Evolutionary conservation across 208 protist genomes (phyloP).

Genomic region (Wallacemonas collosoma): DNA sequence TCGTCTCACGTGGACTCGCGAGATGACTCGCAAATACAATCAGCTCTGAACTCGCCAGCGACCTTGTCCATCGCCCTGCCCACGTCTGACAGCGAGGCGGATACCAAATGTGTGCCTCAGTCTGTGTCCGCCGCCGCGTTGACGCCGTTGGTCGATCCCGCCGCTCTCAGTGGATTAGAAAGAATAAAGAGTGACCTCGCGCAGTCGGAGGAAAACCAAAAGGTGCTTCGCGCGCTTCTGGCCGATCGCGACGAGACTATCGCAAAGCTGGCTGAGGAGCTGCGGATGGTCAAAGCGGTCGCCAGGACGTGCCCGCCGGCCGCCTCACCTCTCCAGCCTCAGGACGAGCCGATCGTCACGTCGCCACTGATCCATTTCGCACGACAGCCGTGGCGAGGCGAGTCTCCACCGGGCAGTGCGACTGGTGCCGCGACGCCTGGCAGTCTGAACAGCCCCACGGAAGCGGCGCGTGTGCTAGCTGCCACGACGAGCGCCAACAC

Average conservation of each 20-base stretch:
- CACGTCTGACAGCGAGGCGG: not conserved
- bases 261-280: not conserved
- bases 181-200: not conserved
- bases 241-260: slow-evolving; percentile 14
- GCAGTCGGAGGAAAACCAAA: slow-evolving; percentile 4
- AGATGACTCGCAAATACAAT: not conserved
- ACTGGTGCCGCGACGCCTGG: not conserved
- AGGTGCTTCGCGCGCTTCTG: slow-evolving; percentile 7
- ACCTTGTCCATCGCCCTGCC: not conserved
- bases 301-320: not conserved
- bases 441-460: not conserved
- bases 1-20: not conserved
- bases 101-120: too few species aligned
- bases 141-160: not conserved
- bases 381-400: not conserved
- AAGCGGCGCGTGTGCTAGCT: not conserved
- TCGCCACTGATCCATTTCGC: not conserved
- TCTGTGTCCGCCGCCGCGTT: not conserved
- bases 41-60: not conserved
- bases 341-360: not conserved
- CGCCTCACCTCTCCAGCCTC: not conserved
- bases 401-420: too few species aligned
- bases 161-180: not conserved
- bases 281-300: not conserved
- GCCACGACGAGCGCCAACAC: not conserved